Evolutionary conservation across 352 stramenopile species (phyloP), one percentile per base, ranked within the genome.

Genomic region (Thalassiosira hispida): DNA sequence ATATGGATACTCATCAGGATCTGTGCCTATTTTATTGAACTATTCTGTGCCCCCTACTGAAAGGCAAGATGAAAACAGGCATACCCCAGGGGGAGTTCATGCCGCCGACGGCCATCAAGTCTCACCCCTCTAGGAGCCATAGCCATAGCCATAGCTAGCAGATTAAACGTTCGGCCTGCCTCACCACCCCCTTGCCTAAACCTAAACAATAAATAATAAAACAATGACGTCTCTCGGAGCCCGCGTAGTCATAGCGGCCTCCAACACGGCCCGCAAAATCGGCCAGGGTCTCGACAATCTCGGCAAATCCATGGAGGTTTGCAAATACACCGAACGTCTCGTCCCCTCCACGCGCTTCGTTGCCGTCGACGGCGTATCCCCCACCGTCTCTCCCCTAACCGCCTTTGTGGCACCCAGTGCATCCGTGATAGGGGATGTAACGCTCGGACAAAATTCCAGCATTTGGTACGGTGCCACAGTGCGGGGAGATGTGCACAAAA

Each of bases 291-390:
- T 92, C 56, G 87, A 92, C 53, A 65, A 44, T 33, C 29, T 87
- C 18, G 87, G 87, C 22, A 70, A 79, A 51, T 79, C 77, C 20
- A 83, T 94, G 63, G 89, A 94, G 83, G 79, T 93, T 18, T 76
- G 81, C 59, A 90, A 92, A 65, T 91, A 91, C 60, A 80, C 77
- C 7, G 89, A 94, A 47, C 75, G 71, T 25, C 82, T 94, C 47
- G 87, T 94, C 11, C 87, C 87, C 29, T 93, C 87, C 9, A 93
- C 87, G 23, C 82, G 87, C 55, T 91, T 93, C 79, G 87, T 94
- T 23, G 78, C 89, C n/a, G 86, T 92, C 4, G 83, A 94, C 75
- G 80, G 81, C 11, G 59, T 93, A 0, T 79, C 79, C 9, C 89
- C 89, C 14, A 79, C 69, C 0, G 74, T 91, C 22, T 81, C 75